A percentile compares a stretch with the other conserved stretches of the same genome.
phyloP scores from a whole-genome alignment of 352 stramenopile genomes.

The Pythium chondricola region DNA sequence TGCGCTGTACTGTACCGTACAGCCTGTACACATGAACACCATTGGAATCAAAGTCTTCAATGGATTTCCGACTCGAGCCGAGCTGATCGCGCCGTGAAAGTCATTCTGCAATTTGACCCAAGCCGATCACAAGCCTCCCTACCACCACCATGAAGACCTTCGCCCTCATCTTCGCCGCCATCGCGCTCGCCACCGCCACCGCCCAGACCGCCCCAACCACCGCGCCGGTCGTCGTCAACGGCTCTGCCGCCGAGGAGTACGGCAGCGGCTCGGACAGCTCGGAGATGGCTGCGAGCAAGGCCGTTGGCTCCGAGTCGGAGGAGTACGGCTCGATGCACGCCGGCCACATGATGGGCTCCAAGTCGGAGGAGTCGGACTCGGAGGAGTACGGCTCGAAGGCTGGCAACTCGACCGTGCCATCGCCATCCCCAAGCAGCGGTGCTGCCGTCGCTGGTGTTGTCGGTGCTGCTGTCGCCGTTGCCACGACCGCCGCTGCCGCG shows the following conservation, averaged over 20 bases:
- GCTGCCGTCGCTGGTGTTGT: slow-evolving; percentile 2
- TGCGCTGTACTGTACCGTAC: too few relatives aligned
- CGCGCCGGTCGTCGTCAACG: not conserved
- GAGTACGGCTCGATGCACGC: slow-evolving; percentile 7
- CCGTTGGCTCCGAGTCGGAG: not conserved
- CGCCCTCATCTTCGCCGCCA: slow-evolving; percentile 7
- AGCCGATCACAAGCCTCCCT: not conserved
- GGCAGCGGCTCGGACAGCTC: slow-evolving; percentile 6
- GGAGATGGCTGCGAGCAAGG: not conserved
- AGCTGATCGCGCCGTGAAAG: not conserved
- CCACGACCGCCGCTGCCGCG: slow-evolving; percentile 3
- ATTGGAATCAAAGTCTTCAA: too few relatives aligned
- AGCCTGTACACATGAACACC: too few relatives aligned
- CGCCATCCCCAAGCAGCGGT: not conserved
- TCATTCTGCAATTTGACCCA: slow-evolving; percentile 10
- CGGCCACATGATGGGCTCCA: not conserved
- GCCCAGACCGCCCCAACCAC: not conserved
- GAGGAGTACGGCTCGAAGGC: slow-evolving; percentile 13
- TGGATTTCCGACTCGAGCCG: not conserved
- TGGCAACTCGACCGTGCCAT: slow-evolving; percentile 5
- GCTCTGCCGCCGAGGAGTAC: not conserved
- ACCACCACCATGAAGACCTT: slow-evolving; percentile 17
- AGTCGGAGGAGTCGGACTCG: slow-evolving; percentile 10
- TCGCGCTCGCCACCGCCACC: slow-evolving; percentile 9
- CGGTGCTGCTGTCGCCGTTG: slow-evolving; percentile 1